A percentile compares a stretch with the other conserved stretches of the same genome.
Conservation (phyloP, 257 asterid species). For the Anisodus acutangulus region DNA sequence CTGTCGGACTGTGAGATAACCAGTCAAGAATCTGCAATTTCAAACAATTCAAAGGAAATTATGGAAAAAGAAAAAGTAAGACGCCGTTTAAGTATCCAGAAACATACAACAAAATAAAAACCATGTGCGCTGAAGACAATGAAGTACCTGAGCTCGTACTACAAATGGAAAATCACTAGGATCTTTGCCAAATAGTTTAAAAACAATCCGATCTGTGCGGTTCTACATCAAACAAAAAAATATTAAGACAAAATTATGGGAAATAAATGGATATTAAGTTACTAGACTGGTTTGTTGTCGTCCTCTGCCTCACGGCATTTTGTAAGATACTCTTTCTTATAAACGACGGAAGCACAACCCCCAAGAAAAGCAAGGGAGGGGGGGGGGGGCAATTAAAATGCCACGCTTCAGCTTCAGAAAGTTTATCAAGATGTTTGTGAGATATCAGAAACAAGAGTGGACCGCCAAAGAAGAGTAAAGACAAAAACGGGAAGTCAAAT, state of each 20-base stretch:
- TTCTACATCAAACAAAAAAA: constrained; percentile 47
- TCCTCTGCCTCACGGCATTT: neutral
- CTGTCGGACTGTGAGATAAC: constrained; percentile 85
- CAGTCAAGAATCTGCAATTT: constrained; percentile 83
- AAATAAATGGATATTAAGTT: neutral
- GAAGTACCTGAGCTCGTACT: constrained; percentile 71
- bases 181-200: constrained; percentile 81
- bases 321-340: neutral
- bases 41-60: constrained; percentile 24
- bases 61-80: constrained; percentile 32
- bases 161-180: constrained; percentile 74
- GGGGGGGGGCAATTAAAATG: neutral
- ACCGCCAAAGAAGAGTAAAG: neutral
- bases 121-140: neutral
- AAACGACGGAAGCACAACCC: neutral
- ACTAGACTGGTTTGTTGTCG: neutral
- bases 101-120: neutral
- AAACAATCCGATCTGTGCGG: constrained; percentile 82
- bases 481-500: neutral
- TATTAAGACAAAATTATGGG: constrained; percentile 1
- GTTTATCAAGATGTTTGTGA: neutral
- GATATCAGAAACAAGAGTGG: neutral
- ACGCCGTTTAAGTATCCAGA: constrained; percentile 6
- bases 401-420: neutral
- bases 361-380: neutral